Base-by-base conservation (phyloP, 148 eudicot genomes). In the Gaultheria prostrata region DNA sequence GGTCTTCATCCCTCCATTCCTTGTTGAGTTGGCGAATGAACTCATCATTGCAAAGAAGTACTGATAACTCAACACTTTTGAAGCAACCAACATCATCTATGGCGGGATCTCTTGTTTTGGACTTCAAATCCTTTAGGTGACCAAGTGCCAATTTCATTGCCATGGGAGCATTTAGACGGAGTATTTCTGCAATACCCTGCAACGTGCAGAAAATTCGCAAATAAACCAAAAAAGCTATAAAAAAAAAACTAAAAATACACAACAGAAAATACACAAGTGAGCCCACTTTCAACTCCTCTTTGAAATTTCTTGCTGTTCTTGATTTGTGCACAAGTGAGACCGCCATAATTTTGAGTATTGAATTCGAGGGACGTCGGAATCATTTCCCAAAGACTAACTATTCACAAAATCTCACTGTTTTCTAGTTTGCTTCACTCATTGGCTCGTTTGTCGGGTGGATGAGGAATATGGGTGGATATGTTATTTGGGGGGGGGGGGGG, bases 1-100 rank as follows among this genome's bases (percentile, higher is more conserved):
- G 95, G 83, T 96, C 99, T 86, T 93, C 98, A 81, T 88, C 95
- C 82, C 98, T 92, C 99, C 99, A 96, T 5, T 96, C 97, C 88
- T 94, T 96, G 84, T 96, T 96, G 59, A 96, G 94, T 65, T 88
- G 49, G 81, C 91, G 87, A 76, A 94, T 96, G 83, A 94, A 94
- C 69, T 91, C 92, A 72, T 96, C 98, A 83, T 96, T 96, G 89
- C 99, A 94, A 63, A 96, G 88, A 85, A 96, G 95, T 83, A 94
- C 80, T 78, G 98, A 96, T 75, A 96, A 78, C 78, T 96, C 99
- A 39, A 92, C 90, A 74, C 86, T 92, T 88, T 92, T 93, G 85
- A 86, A 96, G 71, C 91, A 86, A 83, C 91, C 91, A 82, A 94
- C 86, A 86, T 94, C 97, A 76, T 56, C 80, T 77, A 96, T 89